Evolutionary conservation across 2,329 filamentous ascomycete species (phyloP), one percentile per base, ranked within the genome.

Genomic region (Fusarium floridanum): DNA sequence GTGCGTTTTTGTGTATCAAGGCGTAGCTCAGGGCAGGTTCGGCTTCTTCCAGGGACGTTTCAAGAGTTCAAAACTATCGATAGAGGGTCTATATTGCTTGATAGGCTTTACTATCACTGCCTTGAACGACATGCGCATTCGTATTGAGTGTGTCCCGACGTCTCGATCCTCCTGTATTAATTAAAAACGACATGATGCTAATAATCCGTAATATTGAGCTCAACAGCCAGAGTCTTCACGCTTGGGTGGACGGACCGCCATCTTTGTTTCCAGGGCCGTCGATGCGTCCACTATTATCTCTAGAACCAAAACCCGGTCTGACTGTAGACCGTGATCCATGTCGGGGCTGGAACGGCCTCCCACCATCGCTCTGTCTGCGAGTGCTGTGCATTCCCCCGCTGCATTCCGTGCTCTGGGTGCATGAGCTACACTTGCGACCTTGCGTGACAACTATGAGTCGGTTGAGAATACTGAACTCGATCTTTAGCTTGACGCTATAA

Each of bases 391-490:
- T 20, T 22, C 53, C 53, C 1, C 27, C 55, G 2, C 55, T 59
- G 55, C 20, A 59, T 14, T 59, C 55, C 9, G 48, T 53, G 48
- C 48, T 53, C 48, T 53, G 48, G 4, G 22, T 24, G 9, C 55
- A 59, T 11, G 34, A 59, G 36, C 55, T 59, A 5, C 55, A 36
- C 10, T 37, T 37, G 14, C 55, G 55, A 10, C 22, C 55, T 11
- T 59, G 55, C 2, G 55, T 59, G 55, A 59, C 36, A 6, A 59
- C 55, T 17, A 59, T 37, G 8, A 59, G 65, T 17, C 78, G 79
- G 53, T 82, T 83, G 56, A 84, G 80, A 8, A 84, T 82, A 32
- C 79, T 80, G 57, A 83, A 82, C 57, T 84, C 82, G n/a, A 83
- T 73, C 67, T 83, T 84, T 37, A 84, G 74, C 70, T 84, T 84